phyloP scores from a whole-genome alignment of 2,329 filamentous ascomycete species.

The Orbilia javanica region DNA sequence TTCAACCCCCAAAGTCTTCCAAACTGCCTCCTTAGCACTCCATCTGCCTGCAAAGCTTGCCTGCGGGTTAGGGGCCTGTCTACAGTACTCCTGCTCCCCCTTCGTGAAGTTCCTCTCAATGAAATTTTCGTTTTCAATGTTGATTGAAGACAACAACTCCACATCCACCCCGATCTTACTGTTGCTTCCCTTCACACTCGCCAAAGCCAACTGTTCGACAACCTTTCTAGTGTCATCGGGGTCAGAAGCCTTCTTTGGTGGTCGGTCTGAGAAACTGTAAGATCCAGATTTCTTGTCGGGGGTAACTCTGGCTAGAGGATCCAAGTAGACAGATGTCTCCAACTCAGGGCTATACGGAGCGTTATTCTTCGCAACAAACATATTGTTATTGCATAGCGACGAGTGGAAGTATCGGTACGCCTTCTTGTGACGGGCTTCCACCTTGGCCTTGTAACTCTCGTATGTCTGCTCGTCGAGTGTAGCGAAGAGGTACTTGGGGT shows the following conservation, averaged over 20 bases:
- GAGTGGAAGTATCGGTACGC: conserved; percentile 99
- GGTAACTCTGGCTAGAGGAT: conserved; percentile 88
- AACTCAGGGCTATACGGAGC: conserved; percentile 90
- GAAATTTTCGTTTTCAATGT: conserved; percentile 94
- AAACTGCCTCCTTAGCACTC: conserved; percentile 98
- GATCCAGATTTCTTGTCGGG: conserved; percentile 87
- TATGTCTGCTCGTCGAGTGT: conserved; percentile 90
- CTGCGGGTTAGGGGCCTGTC: conserved; percentile 80
- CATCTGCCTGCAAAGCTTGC: conserved; percentile 95
- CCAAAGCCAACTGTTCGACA: conserved; percentile 80
- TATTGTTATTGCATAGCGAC: conserved; percentile 94
- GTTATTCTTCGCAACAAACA: conserved; percentile 95
- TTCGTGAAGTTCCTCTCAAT: conserved; percentile 93
- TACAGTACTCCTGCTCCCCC: conserved; percentile 87
- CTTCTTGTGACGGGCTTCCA: conserved; percentile 95
- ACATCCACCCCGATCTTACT: conserved; percentile 95
- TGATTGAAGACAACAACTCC: conserved; percentile 86
- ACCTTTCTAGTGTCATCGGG: conserved; percentile 77
- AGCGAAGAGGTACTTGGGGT: conserved; percentile 94
- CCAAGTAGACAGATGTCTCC: conserved; percentile 88
- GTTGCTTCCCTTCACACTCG: conserved; percentile 71
- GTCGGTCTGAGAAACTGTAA: conserved; percentile 78
- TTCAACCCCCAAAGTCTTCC: conserved; percentile 91
- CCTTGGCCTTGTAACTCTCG: conserved; percentile 84
- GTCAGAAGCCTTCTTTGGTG: conserved; percentile 75